Percentiles rank a stretch among this genome's conserved stretches.
phyloP scores from a whole-genome alignment of 345 rosid species.

The Rhizophora apiculata region DNA sequence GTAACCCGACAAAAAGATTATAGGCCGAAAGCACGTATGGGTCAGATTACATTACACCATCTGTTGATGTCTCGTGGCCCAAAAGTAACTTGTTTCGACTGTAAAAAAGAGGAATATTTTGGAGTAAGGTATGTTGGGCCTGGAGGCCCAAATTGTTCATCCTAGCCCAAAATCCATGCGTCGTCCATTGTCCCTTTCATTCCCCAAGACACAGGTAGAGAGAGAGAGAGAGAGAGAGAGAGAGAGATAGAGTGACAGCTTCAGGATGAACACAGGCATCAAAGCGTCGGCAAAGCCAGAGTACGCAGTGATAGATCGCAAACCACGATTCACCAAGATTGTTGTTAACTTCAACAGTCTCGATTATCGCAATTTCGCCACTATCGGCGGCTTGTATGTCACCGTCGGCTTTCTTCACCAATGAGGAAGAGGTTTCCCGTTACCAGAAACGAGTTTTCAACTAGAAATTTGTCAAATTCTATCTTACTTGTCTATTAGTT shows the following conservation, averaged over 20 bases:
- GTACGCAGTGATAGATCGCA: conserved; percentile 79
- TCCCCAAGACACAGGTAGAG: no score
- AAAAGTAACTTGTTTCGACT: no score
- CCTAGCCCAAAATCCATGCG: no score
- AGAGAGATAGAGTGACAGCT: conserved; percentile 2
- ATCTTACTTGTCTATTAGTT: no score
- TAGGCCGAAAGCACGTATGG: no score
- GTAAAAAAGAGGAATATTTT: no score
- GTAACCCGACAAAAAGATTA: no score
- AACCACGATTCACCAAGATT: conserved; percentile 74
- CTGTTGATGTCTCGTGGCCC: no score
- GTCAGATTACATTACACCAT: no score
- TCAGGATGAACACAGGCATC: conserved; percentile 82
- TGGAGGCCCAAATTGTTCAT: no score
- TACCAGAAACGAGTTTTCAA: conserved; percentile 27
- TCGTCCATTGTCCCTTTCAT: no score
- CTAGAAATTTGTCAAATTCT: not conserved
- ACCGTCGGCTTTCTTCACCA: conserved; percentile 96
- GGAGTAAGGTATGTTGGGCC: no score
- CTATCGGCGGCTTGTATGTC: conserved; percentile 73
- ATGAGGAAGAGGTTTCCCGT: conserved; percentile 76
- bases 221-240: conserved; percentile 2
- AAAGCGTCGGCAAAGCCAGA: conserved; percentile 91
- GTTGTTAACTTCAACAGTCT: conserved; percentile 74
- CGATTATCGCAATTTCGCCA: conserved; percentile 69